Conservation (phyloP, 257 asterid species). For the Mitragyna speciosa region DNA sequence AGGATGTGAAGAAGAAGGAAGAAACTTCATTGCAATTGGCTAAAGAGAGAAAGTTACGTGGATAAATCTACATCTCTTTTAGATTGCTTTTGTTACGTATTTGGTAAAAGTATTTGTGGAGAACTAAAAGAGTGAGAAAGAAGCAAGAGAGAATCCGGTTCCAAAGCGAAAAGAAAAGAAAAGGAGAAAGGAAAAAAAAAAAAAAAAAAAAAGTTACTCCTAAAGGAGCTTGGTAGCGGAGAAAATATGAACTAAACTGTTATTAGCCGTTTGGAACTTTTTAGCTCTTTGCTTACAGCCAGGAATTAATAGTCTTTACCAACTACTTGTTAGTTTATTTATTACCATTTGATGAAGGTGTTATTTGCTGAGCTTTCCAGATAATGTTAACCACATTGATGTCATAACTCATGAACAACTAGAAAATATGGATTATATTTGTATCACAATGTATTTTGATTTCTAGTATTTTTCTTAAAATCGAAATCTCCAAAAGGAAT, state of each 20-base stretch:
- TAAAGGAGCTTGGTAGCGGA: too few relatives aligned
- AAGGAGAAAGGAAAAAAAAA: neutral
- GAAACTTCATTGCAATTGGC: neutral
- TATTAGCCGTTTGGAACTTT: constrained; percentile 2
- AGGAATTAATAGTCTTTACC: too few relatives aligned
- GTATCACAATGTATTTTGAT: too few relatives aligned
- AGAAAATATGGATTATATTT: too few relatives aligned
- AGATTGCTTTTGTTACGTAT: neutral
- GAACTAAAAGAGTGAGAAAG: too few relatives aligned
- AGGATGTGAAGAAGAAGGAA: neutral
- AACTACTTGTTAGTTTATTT: neutral
- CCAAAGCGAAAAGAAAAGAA: too few relatives aligned
- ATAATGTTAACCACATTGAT: neutral
- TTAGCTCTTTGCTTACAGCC: too few relatives aligned
- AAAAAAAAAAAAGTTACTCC: too few relatives aligned
- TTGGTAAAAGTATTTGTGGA: neutral
- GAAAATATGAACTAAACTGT: neutral
- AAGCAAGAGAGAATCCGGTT: neutral
- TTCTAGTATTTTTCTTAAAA: too few relatives aligned
- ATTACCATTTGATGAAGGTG: too few relatives aligned
- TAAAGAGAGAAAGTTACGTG: neutral
- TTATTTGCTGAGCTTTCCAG: too few relatives aligned
- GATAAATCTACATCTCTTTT: neutral
- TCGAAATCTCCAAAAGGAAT: too few relatives aligned
- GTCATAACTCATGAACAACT: neutral